Evolutionary conservation across 2,329 filamentous ascomycete species (phyloP).

Genomic region (Iodosphaeria phyllophila): DNA sequence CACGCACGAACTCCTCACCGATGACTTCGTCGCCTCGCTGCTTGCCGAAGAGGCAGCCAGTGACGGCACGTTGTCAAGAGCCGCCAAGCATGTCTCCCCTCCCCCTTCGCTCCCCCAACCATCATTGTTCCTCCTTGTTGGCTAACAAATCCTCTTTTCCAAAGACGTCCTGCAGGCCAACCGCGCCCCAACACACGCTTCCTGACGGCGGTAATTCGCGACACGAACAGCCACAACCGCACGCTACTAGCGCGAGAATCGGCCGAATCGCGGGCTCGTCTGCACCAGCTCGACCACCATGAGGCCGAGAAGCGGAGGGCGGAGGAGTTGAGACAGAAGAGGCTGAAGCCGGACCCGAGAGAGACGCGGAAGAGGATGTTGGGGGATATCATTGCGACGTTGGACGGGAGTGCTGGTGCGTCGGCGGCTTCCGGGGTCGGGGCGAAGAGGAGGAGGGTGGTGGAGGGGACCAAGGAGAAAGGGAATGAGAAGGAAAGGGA

Average conservation of each 20-base stretch:
- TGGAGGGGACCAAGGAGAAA: constrained; percentile 8
- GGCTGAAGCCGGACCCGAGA: constrained; percentile 23
- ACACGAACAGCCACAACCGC: constrained; percentile 78
- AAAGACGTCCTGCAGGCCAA: constrained; percentile 41
- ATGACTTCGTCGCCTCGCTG: constrained; percentile 66
- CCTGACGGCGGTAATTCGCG: constrained; percentile 69
- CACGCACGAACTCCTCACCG: constrained; percentile 32
- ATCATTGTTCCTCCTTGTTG: no score
- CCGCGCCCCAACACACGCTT: constrained; percentile 89
- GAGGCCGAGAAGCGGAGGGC: constrained; percentile 22
- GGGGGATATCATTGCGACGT: constrained; percentile 39
- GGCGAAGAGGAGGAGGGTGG: constrained; percentile 16
- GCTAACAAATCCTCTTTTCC: no score
- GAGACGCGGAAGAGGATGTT: constrained; percentile 40
- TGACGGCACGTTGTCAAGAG: no score
- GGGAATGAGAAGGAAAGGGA: constrained; percentile 1
- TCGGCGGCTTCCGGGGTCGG: no score
- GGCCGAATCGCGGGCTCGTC: constrained; percentile 54
- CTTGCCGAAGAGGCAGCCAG: constrained; percentile 71
- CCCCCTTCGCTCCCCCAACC: no score
- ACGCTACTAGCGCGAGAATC: constrained; percentile 70
- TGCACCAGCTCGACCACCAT: constrained; percentile 38
- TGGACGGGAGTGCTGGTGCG: no score
- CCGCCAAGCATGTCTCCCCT: constrained; percentile 21
- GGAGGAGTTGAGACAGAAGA: constrained; percentile 13